A percentile compares a stretch with the other conserved stretches of the same genome.
Conservation (phyloP, 179 eudicot species). For the Heliamphora pulchella region DNA sequence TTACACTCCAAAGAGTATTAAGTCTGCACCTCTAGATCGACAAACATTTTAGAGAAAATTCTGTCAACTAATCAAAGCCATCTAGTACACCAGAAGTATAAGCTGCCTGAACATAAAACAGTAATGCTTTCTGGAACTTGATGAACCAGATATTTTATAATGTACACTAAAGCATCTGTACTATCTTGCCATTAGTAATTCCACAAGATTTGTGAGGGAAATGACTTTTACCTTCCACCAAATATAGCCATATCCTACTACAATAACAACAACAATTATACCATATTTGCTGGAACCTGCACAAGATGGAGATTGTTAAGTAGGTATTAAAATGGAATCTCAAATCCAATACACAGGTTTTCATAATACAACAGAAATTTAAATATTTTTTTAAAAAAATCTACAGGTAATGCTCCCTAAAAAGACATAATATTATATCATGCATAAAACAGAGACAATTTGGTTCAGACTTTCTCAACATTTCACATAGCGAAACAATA, state of each 20-base stretch:
- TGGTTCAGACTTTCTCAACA: not conserved
- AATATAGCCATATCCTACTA: conserved; percentile 18
- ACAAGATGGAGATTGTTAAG: not conserved
- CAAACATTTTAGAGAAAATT: not conserved
- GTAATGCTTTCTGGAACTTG: not conserved
- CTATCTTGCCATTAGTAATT: not conserved
- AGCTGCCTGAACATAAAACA: not conserved
- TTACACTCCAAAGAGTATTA: too few relatives aligned
- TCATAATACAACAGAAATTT: not conserved
- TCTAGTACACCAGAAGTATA: not conserved
- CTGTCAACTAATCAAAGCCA: conserved; percentile 4
- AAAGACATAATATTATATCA: not conserved
- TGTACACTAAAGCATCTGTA: not conserved
- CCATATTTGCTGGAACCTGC: conserved; percentile 19
- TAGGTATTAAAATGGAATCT: not conserved
- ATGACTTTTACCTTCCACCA: conserved; percentile 24
- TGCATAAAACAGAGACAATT: not conserved
- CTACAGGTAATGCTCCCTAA: not conserved
- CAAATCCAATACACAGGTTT: not conserved
- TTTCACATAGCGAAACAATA: not conserved
- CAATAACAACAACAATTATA: conserved; percentile 13
- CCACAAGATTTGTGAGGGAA: conserved; percentile 4
- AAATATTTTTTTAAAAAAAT: too few relatives aligned
- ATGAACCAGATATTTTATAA: not conserved
- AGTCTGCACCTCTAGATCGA: not conserved